Evolutionary conservation across 2,329 filamentous ascomycete species (phyloP), one percentile per base, ranked within the genome.

Genomic region (Pseudogymnoascus sp.): DNA sequence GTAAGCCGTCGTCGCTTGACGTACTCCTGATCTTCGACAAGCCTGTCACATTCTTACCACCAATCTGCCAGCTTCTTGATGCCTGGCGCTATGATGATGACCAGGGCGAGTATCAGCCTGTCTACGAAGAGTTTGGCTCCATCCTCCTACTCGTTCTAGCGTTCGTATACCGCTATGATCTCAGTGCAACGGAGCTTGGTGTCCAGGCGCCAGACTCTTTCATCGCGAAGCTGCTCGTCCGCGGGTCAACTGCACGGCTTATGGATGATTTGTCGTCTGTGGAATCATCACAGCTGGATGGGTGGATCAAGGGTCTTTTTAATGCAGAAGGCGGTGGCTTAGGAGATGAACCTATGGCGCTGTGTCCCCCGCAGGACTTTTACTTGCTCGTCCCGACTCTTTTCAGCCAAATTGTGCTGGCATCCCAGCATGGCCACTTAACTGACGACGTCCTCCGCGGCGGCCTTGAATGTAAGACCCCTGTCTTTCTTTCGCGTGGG

Each of bases 51-150:
- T 82, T 94, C 9, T 74, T 94, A 2, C 83, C 85, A 57, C 90
- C 90, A 1, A 74, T 94, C 1, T 92, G 88, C 71, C 84, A 86
- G 20, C 77, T 93, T 9, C 78, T 95, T 11, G 89, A 94, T 67
- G 84, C 84, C 64, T 94, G 90, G 90, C 79, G 82, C 9, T 90
- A 92, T 67, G 90, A 93, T 38, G 89, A 92, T 64, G 89, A 93
- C 66, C 89, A 92, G 73, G 86, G 85, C 60, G 90, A 94, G 70
- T 91, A 91, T 67, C 90, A 93, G 70, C 89, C 89, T 0, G 85
- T 92, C 0, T 94, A 94, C 67, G 90, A 94, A 69, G 90, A 95
- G 67, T 94, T 93, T 66, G 89, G 89, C 0, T 85, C 88, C 0
- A 86, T 92, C 14, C 75, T 94, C 6, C 79, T 94, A 1, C 77